phyloP scores from a whole-genome alignment of 108 stramenopile species.

The Cyclotella sp. region DNA sequence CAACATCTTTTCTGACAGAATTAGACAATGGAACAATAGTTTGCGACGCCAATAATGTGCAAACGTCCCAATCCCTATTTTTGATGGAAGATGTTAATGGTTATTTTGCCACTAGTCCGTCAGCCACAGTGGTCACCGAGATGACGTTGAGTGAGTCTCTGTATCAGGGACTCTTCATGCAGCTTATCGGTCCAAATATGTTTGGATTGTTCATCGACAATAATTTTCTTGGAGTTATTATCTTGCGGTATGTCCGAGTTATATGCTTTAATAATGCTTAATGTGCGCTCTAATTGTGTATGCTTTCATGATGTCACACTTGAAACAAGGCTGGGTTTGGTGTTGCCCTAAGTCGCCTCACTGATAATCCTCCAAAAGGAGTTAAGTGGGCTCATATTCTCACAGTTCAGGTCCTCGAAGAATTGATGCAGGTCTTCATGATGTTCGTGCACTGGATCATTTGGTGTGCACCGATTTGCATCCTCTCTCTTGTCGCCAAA shows the following conservation, averaged over 20 bases:
- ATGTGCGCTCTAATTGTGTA: too few relatives aligned
- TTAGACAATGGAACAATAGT: slow-evolving; percentile 43
- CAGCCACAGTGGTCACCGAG: slow-evolving; percentile 1
- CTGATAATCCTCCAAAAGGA: slow-evolving; percentile 7
- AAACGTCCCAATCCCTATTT: slow-evolving; percentile 22
- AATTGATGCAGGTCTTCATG: slow-evolving; percentile 42
- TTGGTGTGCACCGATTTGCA: slow-evolving; percentile 38
- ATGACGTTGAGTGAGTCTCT: slow-evolving; percentile 20
- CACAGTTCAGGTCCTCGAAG: slow-evolving; percentile 33
- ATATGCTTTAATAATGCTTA: too few relatives aligned
- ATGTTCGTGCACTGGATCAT: slow-evolving; percentile 44
- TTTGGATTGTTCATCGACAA: slow-evolving; percentile 30
- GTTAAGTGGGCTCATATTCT: slow-evolving; percentile 26
- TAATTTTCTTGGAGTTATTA: slow-evolving; percentile 39
- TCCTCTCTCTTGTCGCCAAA: slow-evolving; percentile 40
- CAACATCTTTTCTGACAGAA: slow-evolving; percentile 31
- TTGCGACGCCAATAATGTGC: slow-evolving; percentile 32
- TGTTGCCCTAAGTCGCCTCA: slow-evolving; percentile 16
- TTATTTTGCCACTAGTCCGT: slow-evolving; percentile 15
- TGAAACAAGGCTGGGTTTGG: not conserved
- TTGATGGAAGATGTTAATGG: slow-evolving; percentile 45
- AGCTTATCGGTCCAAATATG: slow-evolving; percentile 41
- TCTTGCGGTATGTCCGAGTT: too few relatives aligned
- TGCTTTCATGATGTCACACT: too few relatives aligned
- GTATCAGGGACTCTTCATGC: slow-evolving; percentile 45